These are phyloP conservation scores for Yamadazyma scolyti DNA, from an alignment of 805 yeast genomes.

Conservation along the genomic window DNA sequence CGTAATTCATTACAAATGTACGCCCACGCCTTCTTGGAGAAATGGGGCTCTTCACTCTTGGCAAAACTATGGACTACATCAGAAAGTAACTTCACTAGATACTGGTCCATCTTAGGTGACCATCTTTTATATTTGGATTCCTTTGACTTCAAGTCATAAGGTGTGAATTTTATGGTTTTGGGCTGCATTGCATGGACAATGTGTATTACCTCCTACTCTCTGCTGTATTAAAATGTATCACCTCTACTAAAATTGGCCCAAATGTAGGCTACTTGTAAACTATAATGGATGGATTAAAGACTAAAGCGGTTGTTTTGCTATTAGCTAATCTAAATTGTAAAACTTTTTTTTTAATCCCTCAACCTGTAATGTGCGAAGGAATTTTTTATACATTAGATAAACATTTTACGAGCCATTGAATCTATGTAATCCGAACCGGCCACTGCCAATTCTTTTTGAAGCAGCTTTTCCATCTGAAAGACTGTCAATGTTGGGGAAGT, in stretches of 20 bases:
- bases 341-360: not conserved
- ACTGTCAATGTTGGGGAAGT: conserved; percentile 7
- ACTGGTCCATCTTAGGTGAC: conserved; percentile 37
- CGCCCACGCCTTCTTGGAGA: conserved; percentile 37
- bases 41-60: conserved; percentile 24
- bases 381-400: not conserved
- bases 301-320: too few relatives aligned
- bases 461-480: conserved; percentile 2
- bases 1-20: conserved; percentile 33
- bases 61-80: conserved; percentile 35
- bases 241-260: too few relatives aligned
- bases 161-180: conserved; percentile 16
- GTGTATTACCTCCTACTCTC: too few relatives aligned
- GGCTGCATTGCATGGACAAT: too few relatives aligned
- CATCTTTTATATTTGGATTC: conserved; percentile 36
- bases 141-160: conserved; percentile 28
- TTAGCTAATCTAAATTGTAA: not conserved
- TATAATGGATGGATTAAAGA: too few relatives aligned
- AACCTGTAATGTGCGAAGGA: conserved; percentile 1
- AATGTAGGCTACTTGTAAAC: too few relatives aligned
- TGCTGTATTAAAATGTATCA: too few relatives aligned
- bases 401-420: conserved; percentile 6
- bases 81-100: conserved; percentile 24
- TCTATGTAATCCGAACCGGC: conserved; percentile 8
- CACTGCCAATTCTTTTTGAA: conserved; percentile 6